A percentile compares a stretch with the other conserved stretches of the same genome.
phyloP scores from a whole-genome alignment of 768 basidiomycete species.

The Scleroderma citrinum region DNA sequence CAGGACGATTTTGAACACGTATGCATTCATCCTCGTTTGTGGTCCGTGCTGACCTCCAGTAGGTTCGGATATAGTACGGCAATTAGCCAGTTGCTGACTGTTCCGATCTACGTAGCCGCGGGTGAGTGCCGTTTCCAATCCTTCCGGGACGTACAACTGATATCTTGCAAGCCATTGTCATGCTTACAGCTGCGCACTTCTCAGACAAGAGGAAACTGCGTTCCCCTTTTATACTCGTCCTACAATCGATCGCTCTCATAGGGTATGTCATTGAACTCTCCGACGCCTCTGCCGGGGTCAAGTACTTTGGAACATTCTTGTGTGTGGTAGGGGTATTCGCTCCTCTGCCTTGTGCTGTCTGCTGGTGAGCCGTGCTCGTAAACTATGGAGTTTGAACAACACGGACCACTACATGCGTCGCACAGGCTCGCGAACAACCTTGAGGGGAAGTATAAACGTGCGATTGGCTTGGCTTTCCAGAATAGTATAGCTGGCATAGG shows the following conservation, averaged over 20 bases:
- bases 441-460: not conserved
- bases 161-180: slow-evolving; percentile 32
- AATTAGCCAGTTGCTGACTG: slow-evolving; percentile 57
- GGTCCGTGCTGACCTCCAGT: not conserved
- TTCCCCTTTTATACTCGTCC: slow-evolving; percentile 51
- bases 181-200: slow-evolving; percentile 45
- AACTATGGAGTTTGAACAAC: not conserved
- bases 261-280: slow-evolving; percentile 66
- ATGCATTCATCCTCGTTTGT: not conserved
- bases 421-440: slow-evolving; percentile 2
- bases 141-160: not conserved
- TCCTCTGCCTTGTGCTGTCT: slow-evolving; percentile 51
- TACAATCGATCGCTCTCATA: slow-evolving; percentile 45
- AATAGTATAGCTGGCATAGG: slow-evolving; percentile 44
- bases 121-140: slow-evolving; percentile 32
- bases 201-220: slow-evolving; percentile 54
- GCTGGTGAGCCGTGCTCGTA: slow-evolving; percentile 56
- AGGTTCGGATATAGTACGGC: slow-evolving; percentile 54
- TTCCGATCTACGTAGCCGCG: slow-evolving; percentile 57
- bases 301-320: slow-evolving; percentile 72
- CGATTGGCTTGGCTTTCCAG: slow-evolving; percentile 1
- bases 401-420: too few relatives aligned
- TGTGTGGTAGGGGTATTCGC: slow-evolving; percentile 58
- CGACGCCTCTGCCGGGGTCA: slow-evolving; percentile 41
- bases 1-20: not conserved